Evolutionary conservation across 1,284 basidiomycete species (phyloP).

Genomic region (Schizophyllum commune): DNA sequence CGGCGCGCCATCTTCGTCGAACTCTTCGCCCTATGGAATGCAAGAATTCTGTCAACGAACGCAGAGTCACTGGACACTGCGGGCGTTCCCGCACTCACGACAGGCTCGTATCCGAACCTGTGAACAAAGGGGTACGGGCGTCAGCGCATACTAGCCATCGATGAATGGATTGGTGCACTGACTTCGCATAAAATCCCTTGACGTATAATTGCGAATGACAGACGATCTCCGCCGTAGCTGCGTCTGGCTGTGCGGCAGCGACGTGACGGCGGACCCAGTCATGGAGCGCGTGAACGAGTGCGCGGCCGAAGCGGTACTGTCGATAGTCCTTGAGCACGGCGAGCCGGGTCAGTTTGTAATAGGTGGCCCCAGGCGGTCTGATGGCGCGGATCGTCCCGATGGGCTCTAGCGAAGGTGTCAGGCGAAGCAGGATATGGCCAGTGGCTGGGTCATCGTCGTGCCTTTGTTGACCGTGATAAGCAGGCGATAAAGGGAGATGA

Average conservation of each 20-base stretch:
- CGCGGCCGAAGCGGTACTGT: slow-evolving; percentile 50
- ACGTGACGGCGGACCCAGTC: slow-evolving; percentile 44
- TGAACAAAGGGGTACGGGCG: slow-evolving; percentile 12
- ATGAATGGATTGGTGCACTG: slow-evolving; percentile 20
- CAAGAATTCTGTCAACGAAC: slow-evolving; percentile 9
- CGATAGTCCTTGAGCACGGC: slow-evolving; percentile 63
- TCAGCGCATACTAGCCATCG: slow-evolving; percentile 9
- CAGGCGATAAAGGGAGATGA: not conserved
- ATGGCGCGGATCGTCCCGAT: slow-evolving; percentile 5
- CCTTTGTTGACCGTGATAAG: not conserved
- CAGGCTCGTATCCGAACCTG: slow-evolving; percentile 64
- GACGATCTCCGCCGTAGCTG: slow-evolving; percentile 32
- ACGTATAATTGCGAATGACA: slow-evolving; percentile 64
- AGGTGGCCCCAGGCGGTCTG: slow-evolving; percentile 21
- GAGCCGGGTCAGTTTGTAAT: slow-evolving; percentile 66
- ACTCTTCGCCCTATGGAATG: slow-evolving; percentile 53
- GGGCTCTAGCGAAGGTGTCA: not conserved
- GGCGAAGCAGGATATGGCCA: not conserved
- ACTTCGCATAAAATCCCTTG: slow-evolving; percentile 70
- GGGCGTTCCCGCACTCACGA: slow-evolving; percentile 36
- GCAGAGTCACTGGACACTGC: not conserved
- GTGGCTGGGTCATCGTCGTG: not conserved
- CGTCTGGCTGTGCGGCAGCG: slow-evolving; percentile 18
- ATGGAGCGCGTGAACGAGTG: slow-evolving; percentile 55
- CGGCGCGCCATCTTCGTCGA: slow-evolving; percentile 74